Evolutionary conservation across 106 monocot genomes (phyloP), one percentile per base, ranked within the genome.

Genomic region (Xerophyta viscosa): DNA sequence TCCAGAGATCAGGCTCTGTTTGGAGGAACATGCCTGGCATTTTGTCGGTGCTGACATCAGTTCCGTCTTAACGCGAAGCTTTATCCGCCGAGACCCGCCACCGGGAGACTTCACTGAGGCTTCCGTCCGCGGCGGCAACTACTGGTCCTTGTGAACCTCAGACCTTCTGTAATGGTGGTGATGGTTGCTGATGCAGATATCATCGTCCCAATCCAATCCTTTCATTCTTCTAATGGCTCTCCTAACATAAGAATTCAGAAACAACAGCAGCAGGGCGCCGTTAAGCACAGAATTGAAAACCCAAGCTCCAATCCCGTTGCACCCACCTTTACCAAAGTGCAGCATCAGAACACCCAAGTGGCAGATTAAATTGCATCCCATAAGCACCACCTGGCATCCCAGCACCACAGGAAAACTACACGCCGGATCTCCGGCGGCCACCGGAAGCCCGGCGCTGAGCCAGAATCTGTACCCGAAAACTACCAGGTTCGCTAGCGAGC

Each of bases 261-360:
- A 80, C 20, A 81, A 44, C 18, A 82, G 42, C 27, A 89, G 55
- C 25, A 96, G 70, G 0, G 54, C 78, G 2, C 30, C 70, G 51
- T 96, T 89, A 48, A 96, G 88, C 10, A 82, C 70, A 17, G 89
- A 71, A 47, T 89, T 96, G 76, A 96, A 84, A 12, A 78, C 51
- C 85, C 89, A 96, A 0, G 96, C 88, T 4, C 89, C 84, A 36
- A 96, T 89, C 23, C 96, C 96, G 30, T 73, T 88, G 48, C 94
- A 94, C 2, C 88, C 88, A 7, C 81, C 94, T 30, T 62, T 81
- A 17, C 64, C 55, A 47, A 81, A 73, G 59, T 88, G 94, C 45
- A 88, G 67, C 41, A 84, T 55, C 12, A 88, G 39, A 3, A 94
- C 70, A 20, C 80, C 94, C 12, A 88, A 46, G 41, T 88, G 87